Evolutionary conservation across 352 stramenopile species (phyloP), one percentile per base, ranked within the genome.

Genomic region (Phytophthora multivora): DNA sequence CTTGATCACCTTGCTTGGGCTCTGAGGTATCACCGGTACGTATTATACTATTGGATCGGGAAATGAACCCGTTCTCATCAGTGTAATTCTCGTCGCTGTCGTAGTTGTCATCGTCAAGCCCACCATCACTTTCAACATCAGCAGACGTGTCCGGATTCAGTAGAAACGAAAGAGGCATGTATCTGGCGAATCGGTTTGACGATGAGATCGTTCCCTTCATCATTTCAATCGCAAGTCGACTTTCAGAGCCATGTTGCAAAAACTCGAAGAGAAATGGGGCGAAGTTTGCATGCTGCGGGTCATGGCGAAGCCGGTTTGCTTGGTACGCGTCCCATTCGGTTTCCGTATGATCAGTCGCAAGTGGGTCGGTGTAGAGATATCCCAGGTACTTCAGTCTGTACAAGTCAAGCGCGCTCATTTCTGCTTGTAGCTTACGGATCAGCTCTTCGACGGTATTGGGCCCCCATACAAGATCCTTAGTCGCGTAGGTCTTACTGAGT

Each of bases 381-480:
- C 81, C 88, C 46, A 91, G 75, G 51, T 93, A 92, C 39, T 90
- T 88, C 19, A 96, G 64, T 9, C 87, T 68, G 48, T 89, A 89
- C 52, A 96, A 64, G 53, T 96, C 87, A 5, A 96, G 62, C 6
- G 68, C 59, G 10, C 83, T 89, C 33, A 96, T 75, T 57, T 96
- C 87, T 7, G 53, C 53, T 45, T 94, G 83, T 6, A 96, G 63
- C 38, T 86, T 89, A 31, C 71, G 59, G 36, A 89, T 86, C 42
- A 96, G 62, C 46, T 96, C 87, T 61, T 93, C 76, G 0, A 96
- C 75, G 18, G 77, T 76, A 35, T 81, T 72, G 6, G 77, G 71
- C 0, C 86, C 84, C 88, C 88, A 96, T 13, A 93, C 80, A 41
- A 95, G 65, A 52, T 96, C 88, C 47, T 94, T 96, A 4, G 86